Conservation (phyloP, 2,329 filamentous ascomycete genomes). For the Fonsecaea erecta region DNA sequence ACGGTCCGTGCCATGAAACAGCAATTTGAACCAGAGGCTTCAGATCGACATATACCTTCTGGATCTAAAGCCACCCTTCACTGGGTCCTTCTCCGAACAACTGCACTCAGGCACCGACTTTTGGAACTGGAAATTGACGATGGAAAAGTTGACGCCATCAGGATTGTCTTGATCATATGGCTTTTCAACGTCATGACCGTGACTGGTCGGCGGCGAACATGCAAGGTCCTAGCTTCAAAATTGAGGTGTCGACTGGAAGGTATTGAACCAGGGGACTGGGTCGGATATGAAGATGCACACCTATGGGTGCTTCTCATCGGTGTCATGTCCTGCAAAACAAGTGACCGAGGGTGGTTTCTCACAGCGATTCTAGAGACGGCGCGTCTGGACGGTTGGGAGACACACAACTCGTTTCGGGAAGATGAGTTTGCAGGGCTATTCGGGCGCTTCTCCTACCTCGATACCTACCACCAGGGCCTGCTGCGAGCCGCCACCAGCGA, state of each 20-base stretch:
- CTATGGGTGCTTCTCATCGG: conserved; percentile 7
- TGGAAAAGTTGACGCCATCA: conserved; percentile 4
- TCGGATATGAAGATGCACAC: neutral
- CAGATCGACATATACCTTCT: neutral
- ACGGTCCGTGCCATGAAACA: neutral
- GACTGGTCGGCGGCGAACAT: conserved; percentile 11
- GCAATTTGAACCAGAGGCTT: neutral
- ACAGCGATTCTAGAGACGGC: neutral
- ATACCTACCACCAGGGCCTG: neutral
- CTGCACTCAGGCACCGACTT: conserved; percentile 15
- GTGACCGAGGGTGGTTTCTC: neutral
- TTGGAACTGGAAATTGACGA: conserved; percentile 12
- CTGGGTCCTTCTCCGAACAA: conserved; percentile 14
- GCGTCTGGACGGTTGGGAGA: neutral
- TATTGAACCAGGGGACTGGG: neutral
- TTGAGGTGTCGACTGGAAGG: neutral
- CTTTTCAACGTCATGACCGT: conserved; percentile 14
- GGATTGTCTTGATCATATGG: conserved; percentile 9
- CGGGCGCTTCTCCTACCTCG: conserved; percentile 1
- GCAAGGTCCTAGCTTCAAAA: conserved; percentile 9
- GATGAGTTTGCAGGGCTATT: neutral
- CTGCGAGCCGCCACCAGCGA: neutral
- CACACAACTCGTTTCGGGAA: neutral
- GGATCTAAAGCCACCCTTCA: conserved; percentile 7
- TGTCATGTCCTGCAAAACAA: neutral